Evolutionary conservation across 2,329 filamentous ascomycete species (phyloP), one percentile per base, ranked within the genome.

Genomic region (Sphaerulina vaccinii): DNA sequence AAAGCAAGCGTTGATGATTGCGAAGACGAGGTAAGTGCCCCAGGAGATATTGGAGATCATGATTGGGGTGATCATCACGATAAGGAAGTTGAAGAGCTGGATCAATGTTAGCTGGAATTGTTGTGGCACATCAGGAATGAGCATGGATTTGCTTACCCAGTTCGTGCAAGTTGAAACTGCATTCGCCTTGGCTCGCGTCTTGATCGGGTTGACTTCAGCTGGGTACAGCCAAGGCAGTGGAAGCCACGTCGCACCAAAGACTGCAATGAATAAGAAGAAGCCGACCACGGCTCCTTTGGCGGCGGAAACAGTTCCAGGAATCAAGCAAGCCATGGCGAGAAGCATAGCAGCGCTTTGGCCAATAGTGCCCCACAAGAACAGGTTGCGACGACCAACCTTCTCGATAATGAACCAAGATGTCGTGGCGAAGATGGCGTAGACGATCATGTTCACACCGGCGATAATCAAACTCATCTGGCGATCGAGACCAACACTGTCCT

Each of bases 251-350:
- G 82, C 82, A 37, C 82, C 84, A 57, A 86, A 87, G 49, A 82
- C 83, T 3, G 81, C 81, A 61, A 86, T 86, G 69, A 85, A 87
- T 3, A 81, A 77, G 70, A 87, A 87, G 11, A 87, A 56, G 51
- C 83, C 84, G 2, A 85, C 82, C 10, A 77, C 74, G 0, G 75
- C 75, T 35, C 45, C 51, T 19, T 51, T 50, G 8, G 51, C 42
- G 1, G 40, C 48, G n/a, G 42, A 16, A 7, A 42, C 32, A 15
- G 54, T 56, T 33, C 61, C 71, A 61, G 71, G 67, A 23, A 74
- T 72, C 16, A 75, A 59, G 54, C 68, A 71, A 16, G 62, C 72
- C 48, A 75, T 72, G 24, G 66, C 65, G 5, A 75, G 62, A 9
- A 73, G 72, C 77, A 82, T 82, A 49, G 77, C 80, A n/a, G 80